Percentiles rank a stretch among this genome's conserved stretches.
Conservation (phyloP, 345 rosid genomes). For the Aquilaria sinensis region DNA sequence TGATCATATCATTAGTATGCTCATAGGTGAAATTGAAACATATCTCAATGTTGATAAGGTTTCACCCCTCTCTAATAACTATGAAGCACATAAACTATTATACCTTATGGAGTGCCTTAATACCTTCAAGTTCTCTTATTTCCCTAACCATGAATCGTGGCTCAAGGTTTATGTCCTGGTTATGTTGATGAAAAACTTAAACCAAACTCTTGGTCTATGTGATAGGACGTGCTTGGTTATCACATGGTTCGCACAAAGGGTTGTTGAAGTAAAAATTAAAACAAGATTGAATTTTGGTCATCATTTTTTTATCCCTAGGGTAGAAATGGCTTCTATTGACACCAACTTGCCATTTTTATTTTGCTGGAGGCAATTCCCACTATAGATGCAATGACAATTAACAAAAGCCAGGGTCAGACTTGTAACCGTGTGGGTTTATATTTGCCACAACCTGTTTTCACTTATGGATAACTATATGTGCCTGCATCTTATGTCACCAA, state of each 20-base stretch:
- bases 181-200: neutral
- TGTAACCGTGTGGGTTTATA: neutral
- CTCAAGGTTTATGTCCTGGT: neutral
- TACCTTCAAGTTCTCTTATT: neutral
- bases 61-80: neutral
- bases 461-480: neutral
- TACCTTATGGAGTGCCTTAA: neutral
- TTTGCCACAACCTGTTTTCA: neutral
- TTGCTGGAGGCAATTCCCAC: neutral
- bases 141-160: neutral
- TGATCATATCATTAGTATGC: neutral
- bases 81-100: neutral
- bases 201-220: too few relatives aligned
- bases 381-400: neutral
- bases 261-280: neutral
- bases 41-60: neutral
- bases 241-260: neutral
- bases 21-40: neutral
- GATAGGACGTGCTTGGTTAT: neutral
- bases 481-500: neutral
- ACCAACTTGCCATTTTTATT: neutral
- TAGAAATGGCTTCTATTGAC: neutral
- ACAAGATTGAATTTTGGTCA: neutral
- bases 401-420: neutral
- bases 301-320: neutral